Conservation (phyloP, 2,329 filamentous ascomycete species). For the Fusarium nodosum region DNA sequence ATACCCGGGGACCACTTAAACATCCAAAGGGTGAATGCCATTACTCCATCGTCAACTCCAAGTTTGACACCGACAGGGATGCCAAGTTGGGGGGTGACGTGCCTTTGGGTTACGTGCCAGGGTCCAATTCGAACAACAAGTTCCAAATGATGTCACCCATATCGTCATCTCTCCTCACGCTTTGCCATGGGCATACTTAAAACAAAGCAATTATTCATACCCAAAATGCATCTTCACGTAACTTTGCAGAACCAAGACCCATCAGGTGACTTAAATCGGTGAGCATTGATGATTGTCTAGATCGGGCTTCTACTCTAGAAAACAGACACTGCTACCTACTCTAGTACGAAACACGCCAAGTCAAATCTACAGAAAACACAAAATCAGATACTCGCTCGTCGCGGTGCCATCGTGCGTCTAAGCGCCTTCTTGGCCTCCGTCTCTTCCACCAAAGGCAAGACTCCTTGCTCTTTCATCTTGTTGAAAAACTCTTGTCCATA, state of each 20-base stretch:
- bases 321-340: slow-evolving; percentile 17
- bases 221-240: slow-evolving; percentile 25
- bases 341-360: neutral
- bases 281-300: slow-evolving; percentile 5
- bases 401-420: slow-evolving; percentile 82
- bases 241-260: slow-evolving; percentile 16
- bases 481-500: slow-evolving; percentile 87
- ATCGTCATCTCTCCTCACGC: slow-evolving; percentile 33
- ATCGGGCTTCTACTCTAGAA: slow-evolving; percentile 10
- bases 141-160: slow-evolving; percentile 46
- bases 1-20: slow-evolving; percentile 17
- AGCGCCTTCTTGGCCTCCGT: slow-evolving; percentile 82
- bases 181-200: neutral
- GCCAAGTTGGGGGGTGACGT: slow-evolving; percentile 25
- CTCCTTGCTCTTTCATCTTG: slow-evolving; percentile 81
- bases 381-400: slow-evolving; percentile 80
- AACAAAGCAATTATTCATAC: slow-evolving; percentile 21
- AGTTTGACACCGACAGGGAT: slow-evolving; percentile 28
- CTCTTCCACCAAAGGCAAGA: slow-evolving; percentile 77
- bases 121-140: slow-evolving; percentile 11
- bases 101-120: slow-evolving; percentile 19
- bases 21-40: slow-evolving; percentile 4
- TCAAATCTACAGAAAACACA: neutral
- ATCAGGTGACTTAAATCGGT: slow-evolving; percentile 7
- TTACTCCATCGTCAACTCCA: slow-evolving; percentile 22